Evolutionary conservation across 2,329 filamentous ascomycete genomes (phyloP).

Genomic region (Aspergillus brunneoviolaceus): DNA sequence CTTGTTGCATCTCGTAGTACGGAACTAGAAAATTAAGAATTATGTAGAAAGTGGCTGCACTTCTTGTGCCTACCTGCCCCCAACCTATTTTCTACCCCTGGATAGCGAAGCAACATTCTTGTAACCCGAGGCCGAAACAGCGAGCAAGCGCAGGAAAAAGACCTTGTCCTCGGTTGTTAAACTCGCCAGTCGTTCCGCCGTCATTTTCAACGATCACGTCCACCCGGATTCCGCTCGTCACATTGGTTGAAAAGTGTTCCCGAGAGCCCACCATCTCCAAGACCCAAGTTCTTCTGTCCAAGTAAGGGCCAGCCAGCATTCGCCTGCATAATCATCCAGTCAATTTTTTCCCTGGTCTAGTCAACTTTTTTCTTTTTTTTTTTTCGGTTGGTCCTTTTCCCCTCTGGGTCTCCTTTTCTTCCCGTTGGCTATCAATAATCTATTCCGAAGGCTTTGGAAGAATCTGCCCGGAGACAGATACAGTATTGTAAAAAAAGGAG

Average conservation of each 20-base stretch:
- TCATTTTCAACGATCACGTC: constrained; percentile 12
- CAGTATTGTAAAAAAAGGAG: neutral
- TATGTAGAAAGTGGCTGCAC: neutral
- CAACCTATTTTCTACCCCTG: constrained; percentile 5
- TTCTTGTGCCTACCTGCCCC: neutral
- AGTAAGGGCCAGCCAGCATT: constrained; percentile 20
- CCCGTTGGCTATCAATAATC: neutral
- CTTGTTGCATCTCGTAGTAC: constrained; percentile 1
- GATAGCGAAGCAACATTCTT: constrained; percentile 10
- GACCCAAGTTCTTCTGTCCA: constrained; percentile 20
- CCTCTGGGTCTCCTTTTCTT: neutral
- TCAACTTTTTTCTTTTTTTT: constrained; percentile 9
- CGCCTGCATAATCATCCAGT: constrained; percentile 14
- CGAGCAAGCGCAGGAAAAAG: neutral
- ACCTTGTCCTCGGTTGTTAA: constrained; percentile 6
- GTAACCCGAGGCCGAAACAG: too few species aligned
- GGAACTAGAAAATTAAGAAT: neutral
- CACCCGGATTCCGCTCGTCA: constrained; percentile 14
- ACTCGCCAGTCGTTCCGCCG: constrained; percentile 16
- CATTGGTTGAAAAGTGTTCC: constrained; percentile 24
- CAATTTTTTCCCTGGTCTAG: constrained; percentile 1
- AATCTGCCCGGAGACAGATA: neutral
- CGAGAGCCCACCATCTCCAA: constrained; percentile 20
- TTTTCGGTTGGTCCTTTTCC: neutral
- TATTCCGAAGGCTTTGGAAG: neutral